Evolutionary conservation across 257 asterid species (phyloP).

Genomic region (Solanum tarapatanum): DNA sequence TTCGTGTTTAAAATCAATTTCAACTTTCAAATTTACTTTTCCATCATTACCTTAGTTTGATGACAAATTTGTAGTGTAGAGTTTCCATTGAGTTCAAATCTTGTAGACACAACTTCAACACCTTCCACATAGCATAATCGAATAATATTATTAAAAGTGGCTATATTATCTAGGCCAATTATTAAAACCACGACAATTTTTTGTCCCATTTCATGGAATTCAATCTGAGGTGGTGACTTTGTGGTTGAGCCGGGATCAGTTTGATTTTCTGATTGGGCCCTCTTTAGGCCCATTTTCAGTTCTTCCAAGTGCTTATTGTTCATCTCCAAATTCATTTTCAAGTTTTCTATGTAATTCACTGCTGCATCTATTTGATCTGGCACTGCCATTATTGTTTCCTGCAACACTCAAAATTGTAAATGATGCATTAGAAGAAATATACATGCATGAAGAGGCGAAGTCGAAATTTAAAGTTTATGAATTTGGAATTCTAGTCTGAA

Average conservation of each 20-base stretch:
- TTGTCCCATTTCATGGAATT: not conserved
- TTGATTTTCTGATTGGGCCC: not conserved
- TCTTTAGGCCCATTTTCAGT: not conserved
- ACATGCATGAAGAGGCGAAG: too few relatives aligned
- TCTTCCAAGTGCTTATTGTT: not conserved
- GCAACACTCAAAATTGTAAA: too few relatives aligned
- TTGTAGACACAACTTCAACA: conserved; percentile 27
- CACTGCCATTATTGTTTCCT: too few relatives aligned
- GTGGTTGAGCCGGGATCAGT: not conserved
- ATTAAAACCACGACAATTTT: not conserved
- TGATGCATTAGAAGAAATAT: too few relatives aligned
- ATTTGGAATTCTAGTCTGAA: too few relatives aligned
- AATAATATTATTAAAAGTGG: conserved; percentile 20
- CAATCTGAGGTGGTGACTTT: not conserved
- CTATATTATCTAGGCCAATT: conserved; percentile 9
- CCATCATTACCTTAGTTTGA: conserved; percentile 3
- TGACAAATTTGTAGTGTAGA: conserved; percentile 25
- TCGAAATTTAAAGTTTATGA: too few relatives aligned
- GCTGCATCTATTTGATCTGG: too few relatives aligned
- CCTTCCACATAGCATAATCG: conserved; percentile 16
- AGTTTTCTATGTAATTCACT: too few relatives aligned
- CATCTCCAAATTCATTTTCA: not conserved
- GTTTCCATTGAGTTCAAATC: conserved; percentile 24
- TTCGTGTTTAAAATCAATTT: too few relatives aligned
- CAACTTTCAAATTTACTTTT: not conserved